These are phyloP conservation scores for Penicillium sclerotigenum DNA, from an alignment of 2,329 filamentous ascomycete genomes.

Conservation along the genomic window DNA sequence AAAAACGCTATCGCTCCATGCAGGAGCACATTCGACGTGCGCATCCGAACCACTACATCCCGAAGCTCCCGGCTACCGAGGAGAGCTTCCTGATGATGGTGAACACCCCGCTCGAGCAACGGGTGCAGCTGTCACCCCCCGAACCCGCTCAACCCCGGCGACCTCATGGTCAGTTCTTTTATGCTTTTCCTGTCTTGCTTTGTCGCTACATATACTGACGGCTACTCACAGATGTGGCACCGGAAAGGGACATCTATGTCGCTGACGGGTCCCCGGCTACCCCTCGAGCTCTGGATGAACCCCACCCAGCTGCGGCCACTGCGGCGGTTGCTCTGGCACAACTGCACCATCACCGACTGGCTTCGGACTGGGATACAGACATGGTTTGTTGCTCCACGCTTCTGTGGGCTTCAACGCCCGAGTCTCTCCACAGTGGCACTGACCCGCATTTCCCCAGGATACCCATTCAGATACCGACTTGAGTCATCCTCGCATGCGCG, in stretches of 20 bases:
- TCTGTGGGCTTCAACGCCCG: conserved; percentile 5
- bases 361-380: conserved; percentile 75
- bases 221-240: conserved; percentile 51
- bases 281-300: conserved; percentile 68
- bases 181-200: conserved; percentile 7
- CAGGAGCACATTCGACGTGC: conserved; percentile 98
- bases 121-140: conserved; percentile 53
- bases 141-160: conserved; percentile 35
- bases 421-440: conserved; percentile 21
- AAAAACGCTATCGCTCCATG: conserved; percentile 97
- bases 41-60: conserved; percentile 94
- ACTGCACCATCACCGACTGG: conserved; percentile 73
- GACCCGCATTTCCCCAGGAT: conserved; percentile 50
- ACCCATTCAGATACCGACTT: conserved; percentile 70
- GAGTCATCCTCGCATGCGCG: conserved; percentile 59
- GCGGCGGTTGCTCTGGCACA: conserved; percentile 85
- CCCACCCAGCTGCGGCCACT: conserved; percentile 64
- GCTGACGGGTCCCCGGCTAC: conserved; percentile 67
- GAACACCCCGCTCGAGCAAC: conserved; percentile 76
- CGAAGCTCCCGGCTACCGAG: conserved; percentile 95
- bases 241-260: conserved; percentile 64
- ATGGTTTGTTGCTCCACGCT: conserved; percentile 48
- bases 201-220: conserved; percentile 15
- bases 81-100: conserved; percentile 98
- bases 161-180: conserved; percentile 38